A percentile compares a stretch with the other conserved stretches of the same genome.
These are phyloP conservation scores for Xylaria sp. DNA, from an alignment of 2,329 filamentous ascomycete species.

Conservation along the genomic window DNA sequence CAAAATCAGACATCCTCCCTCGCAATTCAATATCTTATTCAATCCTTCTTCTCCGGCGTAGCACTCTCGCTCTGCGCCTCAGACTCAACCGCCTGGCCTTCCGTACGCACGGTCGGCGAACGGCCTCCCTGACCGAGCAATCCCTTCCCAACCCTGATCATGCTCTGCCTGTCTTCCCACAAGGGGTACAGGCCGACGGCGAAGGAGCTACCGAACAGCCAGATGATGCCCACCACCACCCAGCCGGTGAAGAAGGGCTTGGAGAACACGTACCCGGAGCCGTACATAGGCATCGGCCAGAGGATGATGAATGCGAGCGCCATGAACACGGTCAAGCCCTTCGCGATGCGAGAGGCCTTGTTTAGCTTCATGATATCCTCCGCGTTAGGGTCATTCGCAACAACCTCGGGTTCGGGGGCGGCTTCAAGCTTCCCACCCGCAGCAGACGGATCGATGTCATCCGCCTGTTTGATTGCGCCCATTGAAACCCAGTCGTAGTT, in stretches of 20 bases:
- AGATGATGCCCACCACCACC: conserved; percentile 76
- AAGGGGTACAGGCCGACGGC: conserved; percentile 81
- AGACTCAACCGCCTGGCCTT: conserved; percentile 3
- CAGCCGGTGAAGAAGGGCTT: conserved; percentile 83
- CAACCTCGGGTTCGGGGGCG: conserved; percentile 28
- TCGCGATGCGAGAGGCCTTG: conserved; percentile 55
- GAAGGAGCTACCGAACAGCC: conserved; percentile 73
- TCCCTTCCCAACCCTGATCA: conserved; percentile 59
- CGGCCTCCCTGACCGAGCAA: conserved; percentile 48
- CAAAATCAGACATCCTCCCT: no score
- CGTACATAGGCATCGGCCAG: conserved; percentile 94
- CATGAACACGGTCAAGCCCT: conserved; percentile 58
- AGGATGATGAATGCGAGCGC: conserved; percentile 75
- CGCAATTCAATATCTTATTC: neutral
- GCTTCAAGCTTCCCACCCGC: conserved; percentile 51
- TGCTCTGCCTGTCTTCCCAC: conserved; percentile 74
- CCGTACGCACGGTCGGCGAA: neutral
- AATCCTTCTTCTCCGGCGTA: conserved; percentile 13
- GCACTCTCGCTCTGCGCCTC: conserved; percentile 1
- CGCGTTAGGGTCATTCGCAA: neutral
- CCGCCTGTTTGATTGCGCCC: conserved; percentile 74
- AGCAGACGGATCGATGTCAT: conserved; percentile 73
- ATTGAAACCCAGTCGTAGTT: conserved; percentile 88
- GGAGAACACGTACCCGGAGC: conserved; percentile 77
- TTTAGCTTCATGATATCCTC: conserved; percentile 42